Base-by-base conservation (phyloP, 2,329 filamentous ascomycete genomes). In the Neonectria sp. region DNA sequence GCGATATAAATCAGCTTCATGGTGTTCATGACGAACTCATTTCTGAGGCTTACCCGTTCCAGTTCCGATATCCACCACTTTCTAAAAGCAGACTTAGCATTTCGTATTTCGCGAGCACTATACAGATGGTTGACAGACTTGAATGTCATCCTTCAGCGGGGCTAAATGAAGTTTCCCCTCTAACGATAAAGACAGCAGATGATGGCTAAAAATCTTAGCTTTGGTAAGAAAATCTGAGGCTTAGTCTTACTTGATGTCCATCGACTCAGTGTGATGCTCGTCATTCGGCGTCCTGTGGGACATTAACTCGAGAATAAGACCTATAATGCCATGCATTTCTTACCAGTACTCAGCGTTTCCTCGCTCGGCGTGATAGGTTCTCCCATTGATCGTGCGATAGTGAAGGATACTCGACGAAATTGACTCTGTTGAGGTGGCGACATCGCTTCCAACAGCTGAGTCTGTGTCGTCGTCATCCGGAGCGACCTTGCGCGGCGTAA, bases 31-130 rank as follows among this genome's bases (percentile, higher is more conserved):
- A 3, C 3, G 12, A n/a, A 13, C 17, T 24, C 17, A 5, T 24
- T 1, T 2, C 9, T 9, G n/a, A 21, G n/a, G 48, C 69, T 13
- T 84, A 33, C 88, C 88, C 1, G 87, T 87, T 27, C 88, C 89
- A 3, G 87, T 89, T 49, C 87, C 86, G 9, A 89, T 78, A 65
- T 88, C 86, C 24, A 89, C 76, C 2, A 72, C 65, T 37, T 58
- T 73, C 70, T 71, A 3, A 0, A 17, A 4, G 0, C 2, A 3
- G 0, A 12, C 17, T 73, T 8, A 78, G 70, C 33, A 60, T 6
- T 65, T 45, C 40, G 11, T 6, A 33, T 65, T 13, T 71, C 43
- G 15, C 31, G 3, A 48, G 11, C 9, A 12, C 68, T 25, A 73
- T 68, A 37, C 64, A 40, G 6, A 4, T 9, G 21, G 1, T 7